Evolutionary conservation across 495 filamentous ascomycete species (phyloP).

Genomic region (Tuber calosporum): DNA sequence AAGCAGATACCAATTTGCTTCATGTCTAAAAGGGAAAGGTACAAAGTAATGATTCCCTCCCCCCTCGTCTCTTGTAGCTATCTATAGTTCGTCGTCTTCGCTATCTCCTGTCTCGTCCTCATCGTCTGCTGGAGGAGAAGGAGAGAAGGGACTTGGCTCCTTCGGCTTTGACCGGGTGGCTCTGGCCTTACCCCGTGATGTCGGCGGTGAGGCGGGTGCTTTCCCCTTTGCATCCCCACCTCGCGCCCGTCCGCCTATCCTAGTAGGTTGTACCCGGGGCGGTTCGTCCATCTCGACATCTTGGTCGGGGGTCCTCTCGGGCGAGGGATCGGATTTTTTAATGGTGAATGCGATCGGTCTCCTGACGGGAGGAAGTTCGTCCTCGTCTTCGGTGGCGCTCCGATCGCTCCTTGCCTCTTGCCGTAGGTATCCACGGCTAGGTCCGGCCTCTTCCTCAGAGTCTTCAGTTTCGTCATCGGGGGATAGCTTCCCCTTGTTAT

Average conservation of each 20-base stretch:
- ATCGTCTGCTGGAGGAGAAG: constrained; percentile 40
- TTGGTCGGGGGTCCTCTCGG: constrained; percentile 14
- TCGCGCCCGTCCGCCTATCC: constrained; percentile 2
- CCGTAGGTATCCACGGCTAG: constrained; percentile 17
- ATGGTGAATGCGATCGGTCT: constrained; percentile 27
- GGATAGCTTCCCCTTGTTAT: constrained; percentile 19
- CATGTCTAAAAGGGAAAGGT: not conserved
- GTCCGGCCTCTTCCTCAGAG: constrained; percentile 11
- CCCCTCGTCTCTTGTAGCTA: not conserved
- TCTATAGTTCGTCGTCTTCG: constrained; percentile 51
- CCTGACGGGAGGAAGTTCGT: constrained; percentile 38
- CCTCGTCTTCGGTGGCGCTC: constrained; percentile 41
- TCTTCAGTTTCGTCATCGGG: constrained; percentile 20
- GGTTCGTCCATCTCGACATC: constrained; percentile 10
- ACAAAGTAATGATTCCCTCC: not conserved
- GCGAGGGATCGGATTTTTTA: not conserved
- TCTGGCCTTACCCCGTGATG: constrained; percentile 3
- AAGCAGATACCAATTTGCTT: not conserved
- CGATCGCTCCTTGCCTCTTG: constrained; percentile 32
- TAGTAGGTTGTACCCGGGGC: not conserved
- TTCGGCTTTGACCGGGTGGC: constrained; percentile 14
- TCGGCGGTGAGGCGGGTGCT: constrained; percentile 6
- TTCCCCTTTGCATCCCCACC: constrained; percentile 18
- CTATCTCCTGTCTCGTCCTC: constrained; percentile 42
- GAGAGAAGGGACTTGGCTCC: constrained; percentile 29